These are phyloP conservation scores for Aspergillus sp. DNA, from an alignment of 2,329 filamentous ascomycete species.

Conservation along the genomic window DNA sequence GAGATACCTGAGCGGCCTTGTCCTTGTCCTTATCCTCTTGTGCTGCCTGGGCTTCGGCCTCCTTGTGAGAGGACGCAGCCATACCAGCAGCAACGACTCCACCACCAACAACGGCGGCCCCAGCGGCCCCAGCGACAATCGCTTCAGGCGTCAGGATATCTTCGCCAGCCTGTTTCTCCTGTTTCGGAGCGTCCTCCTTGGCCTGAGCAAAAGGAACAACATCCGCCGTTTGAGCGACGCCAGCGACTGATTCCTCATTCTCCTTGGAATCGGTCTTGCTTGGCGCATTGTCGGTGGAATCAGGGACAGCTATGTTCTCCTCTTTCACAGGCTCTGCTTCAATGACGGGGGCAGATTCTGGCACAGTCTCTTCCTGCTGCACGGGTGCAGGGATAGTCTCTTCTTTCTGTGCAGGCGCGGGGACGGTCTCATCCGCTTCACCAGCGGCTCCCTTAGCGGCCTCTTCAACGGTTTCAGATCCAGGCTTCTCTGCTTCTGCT, in stretches of 20 bases:
- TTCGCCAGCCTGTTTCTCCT: constrained; percentile 11
- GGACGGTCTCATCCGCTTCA: not conserved
- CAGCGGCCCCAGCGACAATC: constrained; percentile 19
- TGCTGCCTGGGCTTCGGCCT: constrained; percentile 7
- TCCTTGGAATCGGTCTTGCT: not conserved
- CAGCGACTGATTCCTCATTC: not conserved
- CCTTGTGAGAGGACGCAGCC: constrained; percentile 12
- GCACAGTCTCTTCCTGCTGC: no score
- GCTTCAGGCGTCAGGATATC: constrained; percentile 13
- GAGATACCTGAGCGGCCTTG: constrained; percentile 2
- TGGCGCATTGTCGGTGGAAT: not conserved
- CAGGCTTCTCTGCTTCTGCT: constrained; percentile 1
- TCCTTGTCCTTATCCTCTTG: constrained; percentile 8
- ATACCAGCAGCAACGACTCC: constrained; percentile 15
- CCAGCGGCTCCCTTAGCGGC: not conserved
- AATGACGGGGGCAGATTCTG: no score
- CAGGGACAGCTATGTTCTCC: not conserved
- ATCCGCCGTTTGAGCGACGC: constrained; percentile 1
- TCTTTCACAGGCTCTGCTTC: constrained; percentile 1
- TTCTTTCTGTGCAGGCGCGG: not conserved
- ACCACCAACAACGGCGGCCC: constrained; percentile 15
- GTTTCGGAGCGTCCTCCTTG: constrained; percentile 7
- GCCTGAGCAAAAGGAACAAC: constrained; percentile 2
- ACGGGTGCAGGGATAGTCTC: no score
- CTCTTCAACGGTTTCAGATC: not conserved